phyloP scores from a whole-genome alignment of 2,329 filamentous ascomycete genomes.

The Microsporum canis region DNA sequence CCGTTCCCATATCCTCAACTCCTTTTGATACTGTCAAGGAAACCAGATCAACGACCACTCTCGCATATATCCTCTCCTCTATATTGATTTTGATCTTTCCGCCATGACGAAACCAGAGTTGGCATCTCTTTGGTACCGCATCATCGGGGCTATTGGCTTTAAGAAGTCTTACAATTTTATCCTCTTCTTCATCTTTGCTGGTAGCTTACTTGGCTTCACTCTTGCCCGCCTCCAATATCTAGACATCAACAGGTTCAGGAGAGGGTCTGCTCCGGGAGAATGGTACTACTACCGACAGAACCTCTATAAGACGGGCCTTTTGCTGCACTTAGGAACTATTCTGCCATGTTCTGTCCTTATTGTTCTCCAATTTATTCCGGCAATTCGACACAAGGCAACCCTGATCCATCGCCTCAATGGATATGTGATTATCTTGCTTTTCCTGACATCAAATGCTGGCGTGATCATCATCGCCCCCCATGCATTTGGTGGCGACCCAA shows the following conservation, averaged over 20 bases:
- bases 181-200: slow-evolving; percentile 32
- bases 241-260: neutral
- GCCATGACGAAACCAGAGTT: neutral
- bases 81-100: neutral
- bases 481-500: slow-evolving; percentile 45
- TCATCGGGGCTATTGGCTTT: neutral
- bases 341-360: slow-evolving; percentile 30
- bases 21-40: neutral
- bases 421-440: slow-evolving; percentile 43
- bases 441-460: slow-evolving; percentile 37
- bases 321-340: slow-evolving; percentile 32
- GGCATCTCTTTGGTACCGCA: neutral
- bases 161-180: slow-evolving; percentile 6
- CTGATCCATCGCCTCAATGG: slow-evolving; percentile 51
- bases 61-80: no score
- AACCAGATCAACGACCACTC: neutral
- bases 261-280: slow-evolving; percentile 27
- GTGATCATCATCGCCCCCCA: slow-evolving; percentile 44
- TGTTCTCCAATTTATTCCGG: slow-evolving; percentile 33
- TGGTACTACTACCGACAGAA: slow-evolving; percentile 31
- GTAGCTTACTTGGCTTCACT: slow-evolving; percentile 38
- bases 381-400: slow-evolving; percentile 37
- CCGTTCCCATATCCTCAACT: no score
- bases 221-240: slow-evolving; percentile 42
- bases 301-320: slow-evolving; percentile 30